Evolutionary conservation across 805 yeast species (phyloP), one percentile per base, ranked within the genome.

Genomic region (Saccharomycopsis amapae): DNA sequence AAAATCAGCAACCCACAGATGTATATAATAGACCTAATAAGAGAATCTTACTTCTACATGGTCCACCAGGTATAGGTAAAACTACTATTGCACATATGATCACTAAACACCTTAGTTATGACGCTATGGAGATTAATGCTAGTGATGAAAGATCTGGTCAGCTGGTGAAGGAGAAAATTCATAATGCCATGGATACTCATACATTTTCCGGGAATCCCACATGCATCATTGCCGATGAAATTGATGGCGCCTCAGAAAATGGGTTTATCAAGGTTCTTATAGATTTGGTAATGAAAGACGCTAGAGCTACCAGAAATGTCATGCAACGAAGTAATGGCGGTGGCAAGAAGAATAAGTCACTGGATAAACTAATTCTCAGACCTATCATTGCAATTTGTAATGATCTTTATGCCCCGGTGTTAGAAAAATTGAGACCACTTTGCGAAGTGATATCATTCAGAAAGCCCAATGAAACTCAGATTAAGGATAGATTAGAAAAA

Each of bases 381-480:
- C 97, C 97, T 1, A 86, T 93, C 17, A 85, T 90, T 44, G 89
- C 95, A 35, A 77, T 93, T 46, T 94, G 97, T 60, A 93, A 90
- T 58, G 95, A 93, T 57, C 71, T 85, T 1, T 88, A 85, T 60
- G 75, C 85, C 0, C 75, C 79, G 2, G 76, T 85, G 1, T 67
- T 90, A 62, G 94, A 86, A 43, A 78, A 76, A 46, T 66, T 90
- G 50, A 76, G 90, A 50, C 81, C 82, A 0, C 64, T 72, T 49
- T 78, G 90, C 52, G 96, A 90, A 56, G 68, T 85, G 5, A 68
- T 90, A 2, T 61, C 75, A 5, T 83, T 88, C 56, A 72, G 69
- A 48, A 78, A 76, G 46, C 81, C 94, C 0, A 58, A 75, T 2
- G 70, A 66, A 43, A 64, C 60, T 42, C 70, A 68, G 31, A 61